Evolutionary conservation across 345 rosid genomes (phyloP).

Genomic region (Ailanthus altissimus): DNA sequence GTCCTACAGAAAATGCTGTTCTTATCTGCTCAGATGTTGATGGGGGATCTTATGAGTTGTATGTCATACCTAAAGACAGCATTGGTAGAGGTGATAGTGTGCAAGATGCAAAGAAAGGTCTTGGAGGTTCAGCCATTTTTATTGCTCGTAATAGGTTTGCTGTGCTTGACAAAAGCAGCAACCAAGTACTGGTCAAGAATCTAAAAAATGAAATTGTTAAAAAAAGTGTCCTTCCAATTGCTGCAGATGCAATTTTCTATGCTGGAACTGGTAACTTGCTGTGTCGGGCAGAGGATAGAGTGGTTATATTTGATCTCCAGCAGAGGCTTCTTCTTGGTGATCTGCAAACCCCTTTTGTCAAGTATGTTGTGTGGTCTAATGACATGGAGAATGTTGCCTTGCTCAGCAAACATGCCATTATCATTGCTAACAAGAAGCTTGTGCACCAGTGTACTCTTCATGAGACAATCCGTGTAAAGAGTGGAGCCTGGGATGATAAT

Average conservation of each 20-base stretch:
- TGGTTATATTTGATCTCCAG: constrained; percentile 83
- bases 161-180: constrained; percentile 84
- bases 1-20: constrained; percentile 90
- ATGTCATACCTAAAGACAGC: constrained; percentile 77
- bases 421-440: constrained; percentile 81
- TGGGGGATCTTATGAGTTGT: constrained; percentile 92
- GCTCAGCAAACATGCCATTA: constrained; percentile 91
- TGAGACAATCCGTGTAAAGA: constrained; percentile 88
- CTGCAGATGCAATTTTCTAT: constrained; percentile 82
- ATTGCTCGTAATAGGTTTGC: constrained; percentile 91
- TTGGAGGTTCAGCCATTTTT: constrained; percentile 80
- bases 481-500: constrained; percentile 97
- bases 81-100: constrained; percentile 64
- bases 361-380: constrained; percentile 86
- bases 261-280: constrained; percentile 91
- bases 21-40: constrained; percentile 87
- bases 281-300: constrained; percentile 87
- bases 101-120: constrained; percentile 87
- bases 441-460: constrained; percentile 85
- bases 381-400: constrained; percentile 94
- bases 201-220: constrained; percentile 84
- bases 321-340: constrained; percentile 86
- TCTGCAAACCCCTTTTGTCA: constrained; percentile 74
- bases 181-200: constrained; percentile 79
- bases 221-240: constrained; percentile 64